Evolutionary conservation across 1,139 yeast species (phyloP).

Genomic region (Pichia sp.): DNA sequence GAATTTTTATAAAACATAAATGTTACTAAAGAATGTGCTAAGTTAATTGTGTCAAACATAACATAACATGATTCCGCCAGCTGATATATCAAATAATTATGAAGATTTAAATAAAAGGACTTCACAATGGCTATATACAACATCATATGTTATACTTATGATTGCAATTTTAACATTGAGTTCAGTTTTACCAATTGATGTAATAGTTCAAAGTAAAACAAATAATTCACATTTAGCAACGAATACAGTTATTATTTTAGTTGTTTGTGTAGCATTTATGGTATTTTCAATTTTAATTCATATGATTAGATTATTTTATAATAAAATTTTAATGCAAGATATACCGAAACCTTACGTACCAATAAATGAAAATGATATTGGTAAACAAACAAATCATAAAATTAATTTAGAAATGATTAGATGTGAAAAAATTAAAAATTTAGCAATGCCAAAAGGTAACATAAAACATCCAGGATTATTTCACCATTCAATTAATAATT

Average conservation of each 20-base stretch:
- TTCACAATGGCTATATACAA: slow-evolving; percentile 49
- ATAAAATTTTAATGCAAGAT: slow-evolving; percentile 56
- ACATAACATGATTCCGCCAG: neutral
- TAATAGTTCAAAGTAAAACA: slow-evolving; percentile 42
- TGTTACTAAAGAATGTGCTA: no score
- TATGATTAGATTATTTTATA: slow-evolving; percentile 49
- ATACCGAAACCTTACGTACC: slow-evolving; percentile 77
- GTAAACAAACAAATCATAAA: slow-evolving; percentile 39
- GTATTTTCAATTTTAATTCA: slow-evolving; percentile 39
- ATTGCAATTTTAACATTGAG: slow-evolving; percentile 35
- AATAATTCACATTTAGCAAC: slow-evolving; percentile 38
- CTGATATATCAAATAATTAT: no score
- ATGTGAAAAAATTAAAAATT: slow-evolving; percentile 42
- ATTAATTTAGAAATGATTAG: slow-evolving; percentile 39
- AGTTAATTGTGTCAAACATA: no score
- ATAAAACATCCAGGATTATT: slow-evolving; percentile 64
- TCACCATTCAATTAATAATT: slow-evolving; percentile 38
- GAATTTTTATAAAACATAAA: no score
- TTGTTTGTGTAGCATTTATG: slow-evolving; percentile 60
- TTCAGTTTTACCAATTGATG: slow-evolving; percentile 47
- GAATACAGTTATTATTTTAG: slow-evolving; percentile 55
- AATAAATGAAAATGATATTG: slow-evolving; percentile 54
- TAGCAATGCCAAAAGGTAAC: slow-evolving; percentile 44
- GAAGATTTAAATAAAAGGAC: no score
- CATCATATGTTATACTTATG: slow-evolving; percentile 40